These are phyloP conservation scores for Phytopythium oedochilum DNA, from an alignment of 352 stramenopile species.

Conservation along the genomic window DNA sequence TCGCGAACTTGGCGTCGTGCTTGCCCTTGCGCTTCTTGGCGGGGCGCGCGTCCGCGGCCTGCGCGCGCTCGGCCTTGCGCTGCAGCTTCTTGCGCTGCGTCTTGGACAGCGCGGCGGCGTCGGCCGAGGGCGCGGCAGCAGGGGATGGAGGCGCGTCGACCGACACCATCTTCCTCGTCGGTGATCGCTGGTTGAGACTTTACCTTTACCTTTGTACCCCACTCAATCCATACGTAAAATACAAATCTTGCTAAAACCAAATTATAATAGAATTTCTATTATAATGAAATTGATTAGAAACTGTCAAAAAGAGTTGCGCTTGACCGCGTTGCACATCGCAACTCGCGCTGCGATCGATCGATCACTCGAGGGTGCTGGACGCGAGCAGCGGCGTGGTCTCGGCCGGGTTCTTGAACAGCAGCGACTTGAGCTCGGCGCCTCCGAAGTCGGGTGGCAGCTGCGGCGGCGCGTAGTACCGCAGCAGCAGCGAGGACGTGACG, in stretches of 20 bases:
- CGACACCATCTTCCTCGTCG: too few relatives aligned
- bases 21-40: slow-evolving; percentile 50
- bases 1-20: slow-evolving; percentile 43
- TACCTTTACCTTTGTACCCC: too few relatives aligned
- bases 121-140: not conserved
- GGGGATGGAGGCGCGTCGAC: too few relatives aligned
- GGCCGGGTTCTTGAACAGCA: slow-evolving; percentile 81
- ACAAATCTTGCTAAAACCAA: too few relatives aligned
- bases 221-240: too few relatives aligned
- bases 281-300: slow-evolving; percentile 13
- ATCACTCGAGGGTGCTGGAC: slow-evolving; percentile 60
- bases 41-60: slow-evolving; percentile 16
- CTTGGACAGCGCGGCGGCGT: slow-evolving; percentile 20
- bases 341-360: too few relatives aligned
- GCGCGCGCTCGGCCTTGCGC: slow-evolving; percentile 12
- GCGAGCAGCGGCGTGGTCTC: slow-evolving; percentile 66
- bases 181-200: too few relatives aligned
- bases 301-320: slow-evolving; percentile 8
- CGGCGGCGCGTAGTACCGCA: slow-evolving; percentile 90
- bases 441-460: slow-evolving; percentile 51
- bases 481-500: slow-evolving; percentile 91
- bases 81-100: slow-evolving; percentile 44
- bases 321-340: not conserved
- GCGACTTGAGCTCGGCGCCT: slow-evolving; percentile 63
- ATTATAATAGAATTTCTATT: slow-evolving; percentile 9